A percentile compares a stretch with the other conserved stretches of the same genome.
These are phyloP conservation scores for Leptographium lundbergii DNA, from an alignment of 2,329 filamentous ascomycete species.

Conservation along the genomic window DNA sequence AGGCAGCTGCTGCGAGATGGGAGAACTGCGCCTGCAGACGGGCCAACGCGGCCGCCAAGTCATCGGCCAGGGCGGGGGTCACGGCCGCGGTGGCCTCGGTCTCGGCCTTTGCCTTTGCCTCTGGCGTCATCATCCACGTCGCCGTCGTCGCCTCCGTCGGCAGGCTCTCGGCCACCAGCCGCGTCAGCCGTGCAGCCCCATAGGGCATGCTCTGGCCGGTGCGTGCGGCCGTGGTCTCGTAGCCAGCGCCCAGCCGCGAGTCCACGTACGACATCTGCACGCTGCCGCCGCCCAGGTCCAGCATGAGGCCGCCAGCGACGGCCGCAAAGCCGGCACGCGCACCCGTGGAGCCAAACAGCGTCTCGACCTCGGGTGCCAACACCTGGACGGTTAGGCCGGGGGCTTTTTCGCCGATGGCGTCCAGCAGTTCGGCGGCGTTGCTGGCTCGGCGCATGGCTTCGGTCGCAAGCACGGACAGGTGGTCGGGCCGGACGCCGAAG, in stretches of 20 bases:
- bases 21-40: conserved; percentile 36
- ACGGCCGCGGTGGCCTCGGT: conserved; percentile 30
- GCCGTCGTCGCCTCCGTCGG: neutral
- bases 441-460: conserved; percentile 74
- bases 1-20: conserved; percentile 25
- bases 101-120: conserved; percentile 20
- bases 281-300: conserved; percentile 71
- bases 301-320: conserved; percentile 58
- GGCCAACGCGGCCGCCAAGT: conserved; percentile 48
- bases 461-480: conserved; percentile 70
- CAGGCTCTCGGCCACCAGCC: conserved; percentile 23
- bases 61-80: conserved; percentile 38
- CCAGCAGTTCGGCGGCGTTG: conserved; percentile 58
- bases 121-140: neutral
- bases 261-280: conserved; percentile 54
- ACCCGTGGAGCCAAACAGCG: conserved; percentile 69
- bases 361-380: conserved; percentile 69
- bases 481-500: conserved; percentile 50
- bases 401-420: conserved; percentile 47
- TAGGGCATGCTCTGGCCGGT: conserved; percentile 47
- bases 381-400: conserved; percentile 57
- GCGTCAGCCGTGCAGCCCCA: conserved; percentile 45
- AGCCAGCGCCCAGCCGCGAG: conserved; percentile 25
- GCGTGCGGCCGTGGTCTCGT: conserved; percentile 39
- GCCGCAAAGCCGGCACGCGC: conserved; percentile 60